These are phyloP conservation scores for Sclerotinia sclerotiorum DNA, from an alignment of 2,329 filamentous ascomycete genomes.

Conservation along the genomic window DNA sequence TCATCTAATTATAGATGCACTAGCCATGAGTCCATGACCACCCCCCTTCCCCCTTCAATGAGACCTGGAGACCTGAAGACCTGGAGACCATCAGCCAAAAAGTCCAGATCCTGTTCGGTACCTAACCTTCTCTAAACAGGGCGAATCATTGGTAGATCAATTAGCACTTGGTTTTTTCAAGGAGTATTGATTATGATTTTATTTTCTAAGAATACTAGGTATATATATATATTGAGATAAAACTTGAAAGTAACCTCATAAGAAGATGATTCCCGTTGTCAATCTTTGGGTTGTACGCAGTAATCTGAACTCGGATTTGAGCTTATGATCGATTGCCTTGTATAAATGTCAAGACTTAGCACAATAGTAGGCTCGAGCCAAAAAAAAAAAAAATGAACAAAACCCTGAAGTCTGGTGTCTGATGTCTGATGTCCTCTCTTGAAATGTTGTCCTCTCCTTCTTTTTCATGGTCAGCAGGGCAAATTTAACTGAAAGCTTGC, in stretches of 20 bases:
- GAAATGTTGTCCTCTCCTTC: not conserved
- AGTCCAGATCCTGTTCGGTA: conserved; percentile 12
- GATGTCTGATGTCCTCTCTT: not conserved
- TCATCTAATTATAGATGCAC: conserved; percentile 19
- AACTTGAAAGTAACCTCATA: not conserved
- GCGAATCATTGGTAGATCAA: conserved; percentile 13
- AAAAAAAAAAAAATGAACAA: not conserved
- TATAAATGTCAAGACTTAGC: not conserved
- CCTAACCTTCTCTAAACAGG: not conserved
- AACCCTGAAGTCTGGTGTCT: not conserved
- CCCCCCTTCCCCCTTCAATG: not conserved
- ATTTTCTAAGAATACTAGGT: not conserved
- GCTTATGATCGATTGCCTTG: not conserved
- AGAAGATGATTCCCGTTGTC: too few relatives aligned
- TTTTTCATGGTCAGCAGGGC: conserved; percentile 18
- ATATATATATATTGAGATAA: not conserved
- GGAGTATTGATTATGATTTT: not conserved
- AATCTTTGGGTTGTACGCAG: not conserved
- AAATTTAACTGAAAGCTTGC: conserved; percentile 8
- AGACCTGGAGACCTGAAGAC: not conserved
- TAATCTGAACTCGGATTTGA: not conserved
- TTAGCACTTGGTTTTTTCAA: not conserved
- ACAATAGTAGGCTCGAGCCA: not conserved
- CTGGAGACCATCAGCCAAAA: not conserved
- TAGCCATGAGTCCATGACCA: not conserved